Conservation (phyloP, 495 filamentous ascomycete genomes). For the Melanomma pulvis-pyrius region DNA sequence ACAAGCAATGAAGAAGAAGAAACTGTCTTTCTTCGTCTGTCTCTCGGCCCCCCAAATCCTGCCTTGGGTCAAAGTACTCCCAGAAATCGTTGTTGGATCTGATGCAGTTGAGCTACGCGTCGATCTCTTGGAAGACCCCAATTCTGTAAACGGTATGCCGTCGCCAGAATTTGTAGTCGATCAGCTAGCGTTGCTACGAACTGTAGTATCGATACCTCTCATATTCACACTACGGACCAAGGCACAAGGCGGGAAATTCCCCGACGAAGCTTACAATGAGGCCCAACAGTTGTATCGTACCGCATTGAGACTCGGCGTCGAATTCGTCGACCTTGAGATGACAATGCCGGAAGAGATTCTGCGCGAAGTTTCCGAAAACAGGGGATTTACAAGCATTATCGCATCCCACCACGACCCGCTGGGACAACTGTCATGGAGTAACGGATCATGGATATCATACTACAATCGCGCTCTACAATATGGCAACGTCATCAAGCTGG, state of each 20-base stretch:
- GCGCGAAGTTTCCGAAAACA: constrained; percentile 64
- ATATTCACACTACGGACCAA: constrained; percentile 91
- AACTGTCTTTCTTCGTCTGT: constrained; percentile 88
- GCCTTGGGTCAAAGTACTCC: constrained; percentile 62
- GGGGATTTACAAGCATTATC: constrained; percentile 79
- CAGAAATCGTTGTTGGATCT: constrained; percentile 76
- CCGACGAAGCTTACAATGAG: constrained; percentile 70
- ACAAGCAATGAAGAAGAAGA: constrained; percentile 66
- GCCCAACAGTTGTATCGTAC: constrained; percentile 73
- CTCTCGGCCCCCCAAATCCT: constrained; percentile 78
- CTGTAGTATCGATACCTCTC: constrained; percentile 74
- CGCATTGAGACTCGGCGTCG: constrained; percentile 79
- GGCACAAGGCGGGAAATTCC: constrained; percentile 87
- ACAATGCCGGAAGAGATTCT: constrained; percentile 76
- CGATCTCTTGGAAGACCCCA: constrained; percentile 82
- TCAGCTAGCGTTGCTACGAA: constrained; percentile 80
- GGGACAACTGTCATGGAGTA: constrained; percentile 79
- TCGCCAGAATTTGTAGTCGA: constrained; percentile 74
- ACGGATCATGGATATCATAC: constrained; percentile 81
- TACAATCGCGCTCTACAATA: constrained; percentile 86
- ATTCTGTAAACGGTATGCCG: constrained; percentile 59
- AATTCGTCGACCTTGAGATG: constrained; percentile 94
- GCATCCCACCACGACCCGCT: constrained; percentile 92
- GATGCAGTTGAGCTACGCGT: constrained; percentile 94
- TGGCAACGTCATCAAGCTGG: constrained; percentile 93